Base-by-base conservation (phyloP, 78 protist genomes). In the Dictyostelium firmibasis region DNA sequence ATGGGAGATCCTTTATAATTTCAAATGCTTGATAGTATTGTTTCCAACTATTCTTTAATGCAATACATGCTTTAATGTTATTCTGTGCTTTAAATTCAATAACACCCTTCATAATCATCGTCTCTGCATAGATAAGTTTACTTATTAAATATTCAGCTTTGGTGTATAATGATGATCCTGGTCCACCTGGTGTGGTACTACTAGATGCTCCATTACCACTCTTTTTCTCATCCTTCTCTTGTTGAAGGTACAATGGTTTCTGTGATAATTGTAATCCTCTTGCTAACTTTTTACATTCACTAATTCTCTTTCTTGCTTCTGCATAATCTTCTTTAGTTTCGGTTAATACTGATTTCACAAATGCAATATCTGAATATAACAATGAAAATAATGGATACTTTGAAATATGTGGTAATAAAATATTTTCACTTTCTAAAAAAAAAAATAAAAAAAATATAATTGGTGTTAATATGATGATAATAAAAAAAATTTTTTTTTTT, bases 51-150 rank as follows among this genome's bases (percentile, higher is more conserved):
- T 89, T 89, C 74, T 86, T 79, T 16, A 89, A 70, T 27, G 86
- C 38, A 36, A 89, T 18, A 50, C 94, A 85, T 16, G 94, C 94
- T 31, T 89, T 89, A 11, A 89, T 43, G 31, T 81, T 81, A 31
- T 89, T 89, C 47, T 89, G 94, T 81, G 86, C 87, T 84, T 89
- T 89, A 75, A 89, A 89, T 70, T 89, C 94, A 27, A 89, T 78
- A 2, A 89, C 85, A 31, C 88, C 94, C 50, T 89, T 89, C 94
- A 89, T 89, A 13, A 89, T 85, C 94, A 89, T 33, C 0, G 94
- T 81, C 27, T 89, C 94, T 5, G 94, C 94, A 29, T 89, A 89
- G 20, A 89, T 81, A 2, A 89, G 27, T 33, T 89, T 89, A 29
- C 86, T 23, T 70, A 89, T 89, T 43, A 89, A 81, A 60, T 89